A percentile compares a stretch with the other conserved stretches of the same genome.
Evolutionary conservation across 805 yeast genomes (phyloP).

Genomic region (Grigorovia humatica): DNA sequence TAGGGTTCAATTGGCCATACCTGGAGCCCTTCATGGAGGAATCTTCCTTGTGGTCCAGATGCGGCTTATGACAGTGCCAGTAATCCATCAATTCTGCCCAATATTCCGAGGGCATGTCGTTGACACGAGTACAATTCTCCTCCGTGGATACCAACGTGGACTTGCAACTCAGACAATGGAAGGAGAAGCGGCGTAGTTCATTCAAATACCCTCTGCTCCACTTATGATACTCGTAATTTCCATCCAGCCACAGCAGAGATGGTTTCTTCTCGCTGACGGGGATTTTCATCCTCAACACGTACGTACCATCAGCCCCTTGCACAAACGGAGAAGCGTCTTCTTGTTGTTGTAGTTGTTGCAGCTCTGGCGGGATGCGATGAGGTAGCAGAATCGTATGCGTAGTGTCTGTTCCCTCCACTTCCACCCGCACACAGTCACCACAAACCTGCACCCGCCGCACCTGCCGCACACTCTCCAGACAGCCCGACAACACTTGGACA

Average conservation of each 20-base stretch:
- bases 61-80: conserved; percentile 93
- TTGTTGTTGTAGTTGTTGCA: too few relatives aligned
- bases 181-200: background rate
- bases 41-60: conserved; percentile 13
- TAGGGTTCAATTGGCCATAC: conserved; percentile 19
- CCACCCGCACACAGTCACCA: background rate
- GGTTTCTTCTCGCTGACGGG: background rate
- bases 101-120: conserved; percentile 77
- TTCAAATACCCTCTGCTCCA: conserved; percentile 2
- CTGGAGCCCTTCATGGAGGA: conserved; percentile 7
- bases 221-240: conserved; percentile 2
- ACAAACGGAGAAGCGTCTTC: too few relatives aligned
- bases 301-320: background rate
- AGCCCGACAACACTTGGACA: background rate
- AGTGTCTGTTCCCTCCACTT: background rate
- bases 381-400: background rate
- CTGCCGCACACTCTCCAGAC: background rate
- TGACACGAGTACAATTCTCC: conserved; percentile 12
- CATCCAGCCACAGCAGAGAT: conserved; percentile 8
- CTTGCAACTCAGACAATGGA: conserved; percentile 1
- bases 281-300: conserved; percentile 7
- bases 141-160: background rate
- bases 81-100: conserved; percentile 96
- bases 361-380: background rate
- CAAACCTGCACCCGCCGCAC: background rate